phyloP scores from a whole-genome alignment of 176 grass and related monocot species.

The Aegilops longissima region DNA sequence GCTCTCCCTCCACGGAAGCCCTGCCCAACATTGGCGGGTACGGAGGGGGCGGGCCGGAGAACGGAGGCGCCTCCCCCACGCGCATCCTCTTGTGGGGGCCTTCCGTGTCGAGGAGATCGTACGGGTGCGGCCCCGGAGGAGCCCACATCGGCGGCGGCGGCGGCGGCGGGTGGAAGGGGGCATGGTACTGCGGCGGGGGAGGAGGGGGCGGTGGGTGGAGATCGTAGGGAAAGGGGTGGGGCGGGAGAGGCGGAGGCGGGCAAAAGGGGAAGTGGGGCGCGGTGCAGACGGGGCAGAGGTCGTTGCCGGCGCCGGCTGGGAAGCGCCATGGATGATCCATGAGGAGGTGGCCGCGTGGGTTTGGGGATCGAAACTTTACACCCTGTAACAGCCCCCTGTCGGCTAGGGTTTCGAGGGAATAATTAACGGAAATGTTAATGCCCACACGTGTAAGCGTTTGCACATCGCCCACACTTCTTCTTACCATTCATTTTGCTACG shows the following conservation, averaged over 20 bases:
- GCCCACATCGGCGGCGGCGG: constrained; percentile 38
- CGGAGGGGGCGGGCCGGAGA: constrained; percentile 25
- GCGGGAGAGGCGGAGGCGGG: constrained; percentile 51
- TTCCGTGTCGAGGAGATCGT: constrained; percentile 31
- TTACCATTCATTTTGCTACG: too few species aligned
- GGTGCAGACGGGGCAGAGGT: constrained; percentile 72
- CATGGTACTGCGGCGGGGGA: constrained; percentile 20
- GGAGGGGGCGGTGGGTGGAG: constrained; percentile 42
- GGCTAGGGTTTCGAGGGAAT: constrained; percentile 10
- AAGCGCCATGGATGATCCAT: constrained; percentile 79
- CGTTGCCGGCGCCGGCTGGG: constrained; percentile 31
- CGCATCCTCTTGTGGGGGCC: constrained; percentile 79
- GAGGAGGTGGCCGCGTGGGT: neutral
- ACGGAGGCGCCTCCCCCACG: constrained; percentile 43
- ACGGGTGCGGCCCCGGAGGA: constrained; percentile 16
- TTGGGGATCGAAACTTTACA: neutral
- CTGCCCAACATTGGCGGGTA: constrained; percentile 21
- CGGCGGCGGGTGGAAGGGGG: constrained; percentile 33
- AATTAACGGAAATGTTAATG: too few species aligned
- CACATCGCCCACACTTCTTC: too few species aligned
- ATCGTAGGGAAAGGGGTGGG: constrained; percentile 61
- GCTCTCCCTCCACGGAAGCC: constrained; percentile 46
- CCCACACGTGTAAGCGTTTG: too few species aligned
- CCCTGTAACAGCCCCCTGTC: too few species aligned
- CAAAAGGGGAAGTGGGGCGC: constrained; percentile 84